Evolutionary conservation across 495 filamentous ascomycete species (phyloP), one percentile per base, ranked within the genome.

Genomic region (Aspergillus heteromorphus): DNA sequence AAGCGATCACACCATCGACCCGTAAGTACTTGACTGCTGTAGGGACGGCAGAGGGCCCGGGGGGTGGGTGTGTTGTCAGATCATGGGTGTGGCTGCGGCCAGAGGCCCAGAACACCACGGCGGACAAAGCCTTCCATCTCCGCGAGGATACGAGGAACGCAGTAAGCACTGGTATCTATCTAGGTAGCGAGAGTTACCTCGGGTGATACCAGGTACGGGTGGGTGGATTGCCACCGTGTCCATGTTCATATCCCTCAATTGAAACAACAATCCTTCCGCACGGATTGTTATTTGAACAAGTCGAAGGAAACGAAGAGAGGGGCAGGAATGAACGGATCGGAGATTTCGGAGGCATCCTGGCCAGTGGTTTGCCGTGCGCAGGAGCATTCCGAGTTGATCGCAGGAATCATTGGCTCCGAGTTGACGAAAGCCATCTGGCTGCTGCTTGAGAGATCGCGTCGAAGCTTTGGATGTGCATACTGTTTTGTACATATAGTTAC

Each of bases 381-480:
- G 41, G 51, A 34, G 18, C 40, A 53, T 53, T 45, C 51, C 51
- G 19, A 34, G 30, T 45, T 36, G 51, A n/a, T 27, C 14, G 21
- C 20, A 29, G 43, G 21, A 21, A 47, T 9, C 43, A 53, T 53
- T 53, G 51, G 51, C 27, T 45, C 17, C 36, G 51, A 3, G 42
- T 34, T 6, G 48, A 49, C 18, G 27, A 49, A 19, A 49, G 14
- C 8, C 17, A 23, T 27, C 27, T n/a, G 21, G 17, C 17, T 3
- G 43, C n/a, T 47, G 43, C 43, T 45, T 45, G 20, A 45, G 43
- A 27, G 21, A 45, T 25, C 25, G 43, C 14, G 14, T 8, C 23
- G 4, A 8, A 27, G 43, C n/a, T 47, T 47, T 27, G 16, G 11
- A 7, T 27, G 20, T 25, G 21, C 42, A 21, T 45, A 34, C 13